Evolutionary conservation across 306 rosid genomes (phyloP).

Genomic region (Senna siamea): DNA sequence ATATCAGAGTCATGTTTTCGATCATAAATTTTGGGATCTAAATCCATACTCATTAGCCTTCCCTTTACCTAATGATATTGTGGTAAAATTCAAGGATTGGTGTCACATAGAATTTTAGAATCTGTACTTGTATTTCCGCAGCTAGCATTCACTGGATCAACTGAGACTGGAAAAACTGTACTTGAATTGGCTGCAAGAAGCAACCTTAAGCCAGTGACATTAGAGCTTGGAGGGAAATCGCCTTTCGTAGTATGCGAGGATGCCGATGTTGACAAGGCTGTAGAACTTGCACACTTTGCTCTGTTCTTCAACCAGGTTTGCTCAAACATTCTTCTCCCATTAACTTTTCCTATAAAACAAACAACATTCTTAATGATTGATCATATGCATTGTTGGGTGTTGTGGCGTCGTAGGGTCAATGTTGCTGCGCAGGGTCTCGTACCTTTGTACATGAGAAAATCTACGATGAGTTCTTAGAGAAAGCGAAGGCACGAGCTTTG

Average conservation of each 20-base stretch:
- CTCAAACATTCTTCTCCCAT: no score
- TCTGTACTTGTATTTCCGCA: slow-evolving; percentile 15
- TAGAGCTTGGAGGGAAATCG: slow-evolving; percentile 97
- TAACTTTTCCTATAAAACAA: no score
- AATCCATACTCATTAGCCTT: no score
- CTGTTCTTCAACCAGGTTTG: slow-evolving; percentile 89
- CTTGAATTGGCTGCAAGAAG: slow-evolving; percentile 83
- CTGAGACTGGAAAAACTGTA: slow-evolving; percentile 71
- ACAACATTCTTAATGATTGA: no score
- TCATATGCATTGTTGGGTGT: no score
- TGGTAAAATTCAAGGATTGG: no score
- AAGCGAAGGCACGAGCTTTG: slow-evolving; percentile 78
- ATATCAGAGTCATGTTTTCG: no score
- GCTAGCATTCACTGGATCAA: slow-evolving; percentile 94
- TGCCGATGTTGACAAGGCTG: slow-evolving; percentile 81
- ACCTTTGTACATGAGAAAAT: slow-evolving; percentile 85
- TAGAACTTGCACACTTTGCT: slow-evolving; percentile 92
- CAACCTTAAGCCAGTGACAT: slow-evolving; percentile 87
- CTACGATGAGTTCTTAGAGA: slow-evolving; percentile 91
- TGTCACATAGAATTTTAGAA: background rate
- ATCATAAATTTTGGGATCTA: no score
- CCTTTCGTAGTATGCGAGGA: slow-evolving; percentile 90
- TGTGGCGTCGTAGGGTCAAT: slow-evolving; percentile 68
- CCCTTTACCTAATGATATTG: no score
- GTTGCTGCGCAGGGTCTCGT: slow-evolving; percentile 97